Base-by-base conservation (phyloP, 441 rosid genomes). In the Populus hybrid region DNA sequence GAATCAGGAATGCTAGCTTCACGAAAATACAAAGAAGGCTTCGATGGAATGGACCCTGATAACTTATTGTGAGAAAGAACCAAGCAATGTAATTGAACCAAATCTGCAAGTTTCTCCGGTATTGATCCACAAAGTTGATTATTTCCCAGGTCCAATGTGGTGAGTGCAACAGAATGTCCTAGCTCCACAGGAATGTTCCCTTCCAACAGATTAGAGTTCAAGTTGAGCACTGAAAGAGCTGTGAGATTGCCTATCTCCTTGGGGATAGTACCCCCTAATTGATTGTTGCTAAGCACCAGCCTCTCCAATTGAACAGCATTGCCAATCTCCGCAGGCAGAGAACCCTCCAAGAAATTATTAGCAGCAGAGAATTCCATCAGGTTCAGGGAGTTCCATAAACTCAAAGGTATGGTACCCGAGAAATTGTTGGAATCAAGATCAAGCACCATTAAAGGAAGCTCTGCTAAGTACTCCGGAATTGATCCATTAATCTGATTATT, bases 311-410 rank as follows among this genome's bases (percentile, higher is more conserved):
- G 79, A 75, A 77, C 86, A 1, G 92, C 94, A 78, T 79, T 82
- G 21, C 93, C 97, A 71, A 94, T 90, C 79, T 87, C 93, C 10
- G 23, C 36, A 10, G 93, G 85, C 78, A 92, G 80, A 78, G 79
- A 77, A 35, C 98, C 97, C 83, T 84, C 87, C 23, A 95, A 68
- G 59, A 82, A 63, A 69, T 95, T 95, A 79, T 85, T 85, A n/a
- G 92, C 88, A 12, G 92, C 99, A 5, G 93, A 89, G 65, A 95
- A 90, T 86, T 91, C 98, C 94, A 94, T 89, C 87, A 95, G 79
- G 70, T 34, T 53, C 7, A 40, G 69, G 32, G 94, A 89, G 32
- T 83, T 88, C 98, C 99, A 94, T 6, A 95, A 81, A 79, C 87
- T 87, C 38, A 59, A 50, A 6, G 97, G 99, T 61, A 94, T 83